Conservation (phyloP, 305 asterid genomes). For the Fraxinus xanthoxyloides region DNA sequence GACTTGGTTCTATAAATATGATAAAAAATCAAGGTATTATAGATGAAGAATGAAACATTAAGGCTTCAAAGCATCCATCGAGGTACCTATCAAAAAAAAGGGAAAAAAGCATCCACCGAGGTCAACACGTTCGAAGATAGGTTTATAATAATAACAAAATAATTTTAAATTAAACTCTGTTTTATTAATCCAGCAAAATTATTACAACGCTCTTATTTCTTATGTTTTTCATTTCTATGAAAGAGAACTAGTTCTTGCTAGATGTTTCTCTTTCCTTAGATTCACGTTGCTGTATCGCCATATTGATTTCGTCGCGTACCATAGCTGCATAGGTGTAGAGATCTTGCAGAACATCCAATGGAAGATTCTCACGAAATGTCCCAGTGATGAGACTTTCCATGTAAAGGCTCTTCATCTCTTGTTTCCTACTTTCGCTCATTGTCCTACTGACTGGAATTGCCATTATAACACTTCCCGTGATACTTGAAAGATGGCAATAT, state of each 20-base stretch:
- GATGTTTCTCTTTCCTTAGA: background rate
- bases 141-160: background rate
- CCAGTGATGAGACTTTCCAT: background rate
- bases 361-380: background rate
- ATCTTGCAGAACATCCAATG: background rate
- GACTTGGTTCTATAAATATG: background rate
- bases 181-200: background rate
- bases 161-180: background rate
- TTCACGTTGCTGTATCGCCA: background rate
- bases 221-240: background rate
- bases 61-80: background rate
- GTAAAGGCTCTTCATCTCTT: background rate
- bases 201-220: background rate
- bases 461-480: background rate
- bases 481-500: background rate
- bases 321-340: background rate
- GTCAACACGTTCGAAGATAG: background rate
- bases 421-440: background rate
- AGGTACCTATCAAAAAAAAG: no score
- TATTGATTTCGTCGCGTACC: background rate
- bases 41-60: background rate
- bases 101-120: no score
- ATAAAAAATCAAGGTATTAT: background rate
- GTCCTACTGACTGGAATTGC: background rate
- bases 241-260: background rate